Evolutionary conservation across 352 stramenopile genomes (phyloP).

Genomic region (Phytophthora brassicae): DNA sequence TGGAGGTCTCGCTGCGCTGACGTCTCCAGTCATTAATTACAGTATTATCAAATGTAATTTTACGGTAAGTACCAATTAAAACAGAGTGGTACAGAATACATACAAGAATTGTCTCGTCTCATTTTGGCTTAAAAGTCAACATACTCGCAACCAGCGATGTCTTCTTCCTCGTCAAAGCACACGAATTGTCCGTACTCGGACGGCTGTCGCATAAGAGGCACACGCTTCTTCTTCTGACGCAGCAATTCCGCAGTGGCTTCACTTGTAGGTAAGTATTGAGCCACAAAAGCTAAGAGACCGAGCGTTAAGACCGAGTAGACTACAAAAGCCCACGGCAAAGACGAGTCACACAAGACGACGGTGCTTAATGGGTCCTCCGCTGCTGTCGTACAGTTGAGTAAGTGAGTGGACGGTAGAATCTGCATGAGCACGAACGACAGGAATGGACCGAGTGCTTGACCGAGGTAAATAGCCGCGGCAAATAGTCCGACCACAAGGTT

Average conservation of each 20-base stretch:
- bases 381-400: slow-evolving; percentile 41
- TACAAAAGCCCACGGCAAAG: slow-evolving; percentile 66
- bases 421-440: slow-evolving; percentile 52
- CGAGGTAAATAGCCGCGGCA: slow-evolving; percentile 65
- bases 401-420: slow-evolving; percentile 42
- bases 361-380: slow-evolving; percentile 11
- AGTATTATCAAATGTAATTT: too few relatives aligned
- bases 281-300: slow-evolving; percentile 36
- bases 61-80: too few relatives aligned
- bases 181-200: slow-evolving; percentile 80
- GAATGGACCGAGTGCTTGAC: slow-evolving; percentile 63
- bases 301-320: slow-evolving; percentile 48
- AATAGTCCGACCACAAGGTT: slow-evolving; percentile 75
- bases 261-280: slow-evolving; percentile 24
- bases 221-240: slow-evolving; percentile 37
- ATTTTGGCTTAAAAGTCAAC: slow-evolving; percentile 22
- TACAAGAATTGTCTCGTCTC: slow-evolving; percentile 13
- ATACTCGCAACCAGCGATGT: slow-evolving; percentile 12
- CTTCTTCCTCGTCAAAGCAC: slow-evolving; percentile 68
- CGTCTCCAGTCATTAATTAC: slow-evolving; percentile 19
- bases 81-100: too few relatives aligned
- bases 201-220: slow-evolving; percentile 53
- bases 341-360: slow-evolving; percentile 42
- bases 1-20: slow-evolving; percentile 19
- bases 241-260: slow-evolving; percentile 43